phyloP scores from a whole-genome alignment of 148 eudicot genomes.

The Rhododendron molle region DNA sequence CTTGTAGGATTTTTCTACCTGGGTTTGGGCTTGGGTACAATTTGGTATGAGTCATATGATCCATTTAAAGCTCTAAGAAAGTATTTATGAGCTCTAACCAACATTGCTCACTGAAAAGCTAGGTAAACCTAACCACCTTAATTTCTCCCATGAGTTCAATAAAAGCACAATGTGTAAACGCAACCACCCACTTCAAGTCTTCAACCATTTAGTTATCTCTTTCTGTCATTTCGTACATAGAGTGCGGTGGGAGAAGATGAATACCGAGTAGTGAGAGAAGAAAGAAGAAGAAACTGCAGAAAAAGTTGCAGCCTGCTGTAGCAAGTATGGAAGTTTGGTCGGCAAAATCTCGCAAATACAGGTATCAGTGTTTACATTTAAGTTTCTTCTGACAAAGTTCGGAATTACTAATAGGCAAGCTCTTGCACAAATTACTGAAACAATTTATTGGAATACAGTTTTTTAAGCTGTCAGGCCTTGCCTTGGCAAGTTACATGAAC shows the following conservation, averaged over 20 bases:
- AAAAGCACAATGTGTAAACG: conserved; percentile 7
- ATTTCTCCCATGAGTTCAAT: conserved; percentile 14
- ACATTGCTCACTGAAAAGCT: conserved; percentile 7
- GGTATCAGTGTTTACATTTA: not conserved
- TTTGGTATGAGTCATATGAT: not conserved
- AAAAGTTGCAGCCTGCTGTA: not conserved
- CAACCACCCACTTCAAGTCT: conserved; percentile 9
- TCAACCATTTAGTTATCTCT: not conserved
- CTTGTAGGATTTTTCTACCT: not conserved
- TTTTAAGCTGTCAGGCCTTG: not conserved
- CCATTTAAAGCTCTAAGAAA: not conserved
- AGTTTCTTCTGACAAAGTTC: not conserved
- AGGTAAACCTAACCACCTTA: conserved; percentile 12
- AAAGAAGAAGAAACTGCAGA: not conserved
- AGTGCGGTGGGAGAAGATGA: not conserved
- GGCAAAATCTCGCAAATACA: not conserved
- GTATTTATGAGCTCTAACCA: not conserved
- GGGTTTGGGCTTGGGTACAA: not conserved
- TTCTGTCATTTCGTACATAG: not conserved
- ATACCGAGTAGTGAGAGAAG: not conserved
- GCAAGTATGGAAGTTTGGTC: not conserved
- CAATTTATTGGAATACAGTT: not conserved
- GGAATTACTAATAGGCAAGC: not conserved
- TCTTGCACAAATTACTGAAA: not conserved
- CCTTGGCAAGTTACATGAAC: not conserved